Evolutionary conservation across 1,139 yeast genomes (phyloP), one percentile per base, ranked within the genome.

Genomic region (Lipomyces yarrowii): DNA sequence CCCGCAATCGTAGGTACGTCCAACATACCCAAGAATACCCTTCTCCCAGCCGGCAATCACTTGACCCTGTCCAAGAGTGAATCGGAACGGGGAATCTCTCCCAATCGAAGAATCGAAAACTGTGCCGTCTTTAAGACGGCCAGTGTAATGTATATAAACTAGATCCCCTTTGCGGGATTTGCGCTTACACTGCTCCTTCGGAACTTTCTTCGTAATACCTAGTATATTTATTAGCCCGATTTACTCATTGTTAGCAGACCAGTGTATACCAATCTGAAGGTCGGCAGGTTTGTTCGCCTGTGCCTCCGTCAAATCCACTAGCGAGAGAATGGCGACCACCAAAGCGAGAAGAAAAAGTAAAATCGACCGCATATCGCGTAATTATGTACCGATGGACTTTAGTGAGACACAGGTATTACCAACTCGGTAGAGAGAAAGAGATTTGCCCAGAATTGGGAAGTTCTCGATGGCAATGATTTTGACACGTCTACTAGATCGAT

Each of bases 21-120:
- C 18, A 23, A 33, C 61, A 4, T 42, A 66, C 69, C 65, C 65
- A 23, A 67, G 96, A 77, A 91, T 89, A 70, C 89, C 96, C 76
- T 86, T 89, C 77, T 93, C 98, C 98, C 98, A 93, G 71, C 98
- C 98, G 54, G 55, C 23, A 80, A 94, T 93, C 71, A 94, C 98
- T 81, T 90, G 96, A 69, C 98, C 98, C 72, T 89, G 96, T 77
- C 98, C 98, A 78, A 93, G 89, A 79, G 83, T 82, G 80, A 96
- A 90, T 78, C 91, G 91, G 87, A 94, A 93, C 71, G 98, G 98
- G 51, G 61, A 51, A 74, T 96, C 94, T 81, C 98, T 88, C 82
- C 89, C 96, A 74, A 91, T 85, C 59, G 98, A 91, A 65, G 97
- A 90, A 81, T 94, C 98, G 77, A 94, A 94, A 80, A 91, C 91